Evolutionary conservation across 2,329 filamentous ascomycete genomes (phyloP).

Genomic region (Ophiosphaerella korrae): DNA sequence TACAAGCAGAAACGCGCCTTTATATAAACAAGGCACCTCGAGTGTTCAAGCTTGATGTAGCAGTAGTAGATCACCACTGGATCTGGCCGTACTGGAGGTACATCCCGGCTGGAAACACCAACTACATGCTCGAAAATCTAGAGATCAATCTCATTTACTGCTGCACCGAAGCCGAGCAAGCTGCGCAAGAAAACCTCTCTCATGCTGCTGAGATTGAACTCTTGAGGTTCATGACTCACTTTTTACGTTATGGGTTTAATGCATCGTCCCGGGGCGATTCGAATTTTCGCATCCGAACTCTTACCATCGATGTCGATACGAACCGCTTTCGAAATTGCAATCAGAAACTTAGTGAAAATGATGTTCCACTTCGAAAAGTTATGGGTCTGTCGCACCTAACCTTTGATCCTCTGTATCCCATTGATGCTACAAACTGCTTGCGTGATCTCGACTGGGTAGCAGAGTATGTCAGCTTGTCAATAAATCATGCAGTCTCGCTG

Average conservation of each 20-base stretch:
- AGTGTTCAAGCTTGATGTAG: conserved; percentile 13
- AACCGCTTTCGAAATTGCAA: conserved; percentile 5
- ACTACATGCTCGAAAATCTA: conserved; percentile 4
- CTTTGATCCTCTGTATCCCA: conserved; percentile 13
- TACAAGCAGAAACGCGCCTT: conserved; percentile 8
- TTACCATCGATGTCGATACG: conserved; percentile 14
- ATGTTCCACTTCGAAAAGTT: conserved; percentile 15
- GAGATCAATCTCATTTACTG: conserved; percentile 15
- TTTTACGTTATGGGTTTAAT: neutral
- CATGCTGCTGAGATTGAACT: neutral
- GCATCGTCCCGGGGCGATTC: neutral
- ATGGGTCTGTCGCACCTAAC: conserved; percentile 12
- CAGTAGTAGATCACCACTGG: conserved; percentile 19
- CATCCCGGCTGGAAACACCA: conserved; percentile 4
- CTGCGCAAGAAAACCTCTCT: neutral
- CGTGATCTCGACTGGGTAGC: neutral
- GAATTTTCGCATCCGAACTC: conserved; percentile 1
- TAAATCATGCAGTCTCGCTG: neutral
- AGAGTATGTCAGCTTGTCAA: neutral
- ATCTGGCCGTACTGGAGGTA: conserved; percentile 19
- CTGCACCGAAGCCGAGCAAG: conserved; percentile 9
- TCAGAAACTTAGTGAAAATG: conserved; percentile 5
- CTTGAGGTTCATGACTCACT: neutral
- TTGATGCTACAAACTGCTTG: neutral
- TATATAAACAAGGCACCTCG: conserved; percentile 7